A percentile compares a stretch with the other conserved stretches of the same genome.
These are phyloP conservation scores for Gymnopilus dilepis DNA, from an alignment of 768 basidiomycete genomes.

Conservation along the genomic window DNA sequence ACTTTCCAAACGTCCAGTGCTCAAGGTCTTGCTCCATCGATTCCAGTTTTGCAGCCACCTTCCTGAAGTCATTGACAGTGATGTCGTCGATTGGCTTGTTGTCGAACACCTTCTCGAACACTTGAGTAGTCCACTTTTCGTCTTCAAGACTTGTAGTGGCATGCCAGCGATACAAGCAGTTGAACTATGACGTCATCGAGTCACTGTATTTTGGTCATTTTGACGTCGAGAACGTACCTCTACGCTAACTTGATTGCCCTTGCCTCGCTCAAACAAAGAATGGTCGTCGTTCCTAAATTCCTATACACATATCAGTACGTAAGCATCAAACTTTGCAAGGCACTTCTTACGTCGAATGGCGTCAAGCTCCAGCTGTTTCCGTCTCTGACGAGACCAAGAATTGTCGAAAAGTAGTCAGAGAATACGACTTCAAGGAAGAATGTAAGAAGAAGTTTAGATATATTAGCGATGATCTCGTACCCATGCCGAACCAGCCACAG, in stretches of 20 bases:
- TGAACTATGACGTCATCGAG: conserved; percentile 56
- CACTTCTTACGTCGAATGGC: conserved; percentile 64
- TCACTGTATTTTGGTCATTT: background rate
- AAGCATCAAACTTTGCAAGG: background rate
- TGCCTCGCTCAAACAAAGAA: conserved; percentile 74
- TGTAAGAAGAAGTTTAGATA: conserved; percentile 3
- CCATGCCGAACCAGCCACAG: conserved; percentile 76
- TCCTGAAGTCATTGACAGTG: conserved; percentile 56
- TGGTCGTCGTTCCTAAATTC: conserved; percentile 72
- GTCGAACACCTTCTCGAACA: conserved; percentile 59
- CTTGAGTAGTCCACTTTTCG: conserved; percentile 65
- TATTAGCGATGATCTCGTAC: conserved; percentile 31
- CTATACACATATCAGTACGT: conserved; percentile 34
- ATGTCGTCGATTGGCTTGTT: conserved; percentile 54
- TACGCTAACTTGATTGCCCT: conserved; percentile 82
- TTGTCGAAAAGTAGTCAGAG: conserved; percentile 82
- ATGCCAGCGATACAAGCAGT: conserved; percentile 86
- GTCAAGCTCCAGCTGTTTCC: conserved; percentile 80
- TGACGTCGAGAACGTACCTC: conserved; percentile 52
- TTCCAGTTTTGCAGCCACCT: conserved; percentile 44
- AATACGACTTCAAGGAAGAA: conserved; percentile 56
- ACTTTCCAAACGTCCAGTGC: conserved; percentile 75
- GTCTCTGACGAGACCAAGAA: conserved; percentile 77
- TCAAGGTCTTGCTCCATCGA: conserved; percentile 48
- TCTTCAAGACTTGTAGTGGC: conserved; percentile 77